Percentiles rank a stretch among this genome's conserved stretches.
phyloP scores from a whole-genome alignment of 805 yeast species.

The Wickerhamomyces bisporus region DNA sequence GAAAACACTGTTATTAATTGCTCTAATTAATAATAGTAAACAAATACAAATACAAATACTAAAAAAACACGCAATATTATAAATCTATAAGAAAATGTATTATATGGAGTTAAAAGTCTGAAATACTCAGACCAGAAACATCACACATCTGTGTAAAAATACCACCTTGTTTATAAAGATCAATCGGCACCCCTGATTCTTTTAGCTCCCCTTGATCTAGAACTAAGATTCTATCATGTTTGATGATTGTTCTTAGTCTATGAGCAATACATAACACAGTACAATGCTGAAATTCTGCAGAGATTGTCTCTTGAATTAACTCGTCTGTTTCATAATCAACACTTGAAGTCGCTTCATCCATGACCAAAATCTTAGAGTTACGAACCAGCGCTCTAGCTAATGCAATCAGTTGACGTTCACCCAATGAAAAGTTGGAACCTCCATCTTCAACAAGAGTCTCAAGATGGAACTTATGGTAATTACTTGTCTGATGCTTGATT shows the following conservation, averaged over 20 bases:
- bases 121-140: constrained; percentile 5
- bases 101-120: too few relatives aligned
- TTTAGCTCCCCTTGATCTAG: constrained; percentile 48
- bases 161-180: constrained; percentile 35
- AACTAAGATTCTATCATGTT: constrained; percentile 53
- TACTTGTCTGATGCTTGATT: not conserved
- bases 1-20: too few relatives aligned
- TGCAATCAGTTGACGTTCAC: constrained; percentile 67
- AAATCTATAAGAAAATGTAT: too few relatives aligned
- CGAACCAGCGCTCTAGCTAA: constrained; percentile 69
- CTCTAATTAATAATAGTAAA: too few relatives aligned
- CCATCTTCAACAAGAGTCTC: constrained; percentile 58
- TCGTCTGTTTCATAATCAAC: constrained; percentile 72
- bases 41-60: too few relatives aligned
- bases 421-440: constrained; percentile 65
- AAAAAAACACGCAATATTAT: too few relatives aligned
- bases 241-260: constrained; percentile 54
- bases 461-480: constrained; percentile 53
- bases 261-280: constrained; percentile 74
- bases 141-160: constrained; percentile 36
- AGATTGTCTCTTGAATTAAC: constrained; percentile 56
- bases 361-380: constrained; percentile 50
- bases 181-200: constrained; percentile 50
- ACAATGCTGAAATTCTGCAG: constrained; percentile 51
- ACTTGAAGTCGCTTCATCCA: constrained; percentile 76